These are phyloP conservation scores for Isochrysis galbana DNA, from an alignment of 78 protist species.

Conservation along the genomic window DNA sequence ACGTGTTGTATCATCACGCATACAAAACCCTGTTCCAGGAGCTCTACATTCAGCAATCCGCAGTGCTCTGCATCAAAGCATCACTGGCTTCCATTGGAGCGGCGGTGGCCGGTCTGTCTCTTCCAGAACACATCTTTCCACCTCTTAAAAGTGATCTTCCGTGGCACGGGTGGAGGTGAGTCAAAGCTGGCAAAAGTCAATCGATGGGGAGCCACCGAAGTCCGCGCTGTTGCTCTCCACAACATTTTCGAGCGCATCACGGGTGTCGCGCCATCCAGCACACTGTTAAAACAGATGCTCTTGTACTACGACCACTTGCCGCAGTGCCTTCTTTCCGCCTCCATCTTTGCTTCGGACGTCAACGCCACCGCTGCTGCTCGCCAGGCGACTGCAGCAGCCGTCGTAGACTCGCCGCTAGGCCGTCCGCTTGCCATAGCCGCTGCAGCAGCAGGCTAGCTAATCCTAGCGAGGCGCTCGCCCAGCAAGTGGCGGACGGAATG, in stretches of 20 bases:
- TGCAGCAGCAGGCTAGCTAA: background rate
- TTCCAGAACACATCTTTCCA: too few species aligned
- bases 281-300: background rate
- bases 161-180: too few species aligned
- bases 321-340: background rate
- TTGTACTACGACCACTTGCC: background rate
- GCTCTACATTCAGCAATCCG: too few species aligned
- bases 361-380: background rate
- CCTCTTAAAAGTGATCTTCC: too few species aligned
- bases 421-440: background rate
- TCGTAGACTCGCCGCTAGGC: background rate
- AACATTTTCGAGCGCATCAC: background rate
- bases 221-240: background rate
- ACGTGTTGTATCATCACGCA: too few species aligned
- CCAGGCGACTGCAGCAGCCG: background rate
- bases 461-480: background rate
- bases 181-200: too few species aligned
- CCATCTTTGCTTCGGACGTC: background rate
- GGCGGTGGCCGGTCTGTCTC: background rate
- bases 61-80: background rate
- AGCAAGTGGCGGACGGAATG: background rate
- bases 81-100: background rate
- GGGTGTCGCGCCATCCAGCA: background rate
- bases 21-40: too few species aligned
- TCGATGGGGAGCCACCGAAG: background rate